Evolutionary conservation across 2,329 filamentous ascomycete species (phyloP), one percentile per base, ranked within the genome.

Genomic region (Penicillium occitanis): DNA sequence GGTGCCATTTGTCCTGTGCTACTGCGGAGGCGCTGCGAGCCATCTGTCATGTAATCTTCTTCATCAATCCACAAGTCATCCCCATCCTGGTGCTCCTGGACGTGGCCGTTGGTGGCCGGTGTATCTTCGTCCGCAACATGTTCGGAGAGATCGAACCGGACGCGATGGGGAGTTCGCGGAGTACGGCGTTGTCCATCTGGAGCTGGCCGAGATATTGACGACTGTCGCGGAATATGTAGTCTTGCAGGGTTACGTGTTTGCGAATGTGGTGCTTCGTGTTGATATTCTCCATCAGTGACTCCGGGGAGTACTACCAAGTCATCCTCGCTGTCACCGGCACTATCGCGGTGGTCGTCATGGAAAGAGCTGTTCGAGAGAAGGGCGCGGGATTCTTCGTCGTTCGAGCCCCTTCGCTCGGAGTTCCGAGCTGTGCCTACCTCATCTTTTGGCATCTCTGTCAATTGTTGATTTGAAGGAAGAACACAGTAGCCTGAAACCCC

Each of bases 161-260:
- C 90, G 40, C 89, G 84, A 75, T 89, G 87, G 7, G 86, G 85
- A 2, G 88, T 91, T 65, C 88, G 78, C 19, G 89, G 86, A 42
- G 86, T 84, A 67, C 77, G 77, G 33, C 73, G 76, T 28, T 79
- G 76, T 64, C 80, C 80, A 66, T 79, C 75, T 11, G 73, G 71
- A n/a, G 73, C 68, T 33, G 76, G 75, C 19, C 75, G 74, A n/a
- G 76, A 77, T 61, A 82, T 76, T 8, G 81, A 78, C 37, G 80
- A 80, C 61, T 80, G 80, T 59, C 74, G 75, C 68, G 76, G 73
- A 68, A 67, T 46, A 66, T 71, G 61, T 22, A 51, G 62, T 58
- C 63, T 60, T 37, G 59, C 13, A 30, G 55, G 33, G 62, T 71
- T 66, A 42, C 65, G 67, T 50, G 67, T 65, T 42, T 68, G 70